Evolutionary conservation across 148 eudicot genomes (phyloP).

Genomic region (Persicaria tinctoria): DNA sequence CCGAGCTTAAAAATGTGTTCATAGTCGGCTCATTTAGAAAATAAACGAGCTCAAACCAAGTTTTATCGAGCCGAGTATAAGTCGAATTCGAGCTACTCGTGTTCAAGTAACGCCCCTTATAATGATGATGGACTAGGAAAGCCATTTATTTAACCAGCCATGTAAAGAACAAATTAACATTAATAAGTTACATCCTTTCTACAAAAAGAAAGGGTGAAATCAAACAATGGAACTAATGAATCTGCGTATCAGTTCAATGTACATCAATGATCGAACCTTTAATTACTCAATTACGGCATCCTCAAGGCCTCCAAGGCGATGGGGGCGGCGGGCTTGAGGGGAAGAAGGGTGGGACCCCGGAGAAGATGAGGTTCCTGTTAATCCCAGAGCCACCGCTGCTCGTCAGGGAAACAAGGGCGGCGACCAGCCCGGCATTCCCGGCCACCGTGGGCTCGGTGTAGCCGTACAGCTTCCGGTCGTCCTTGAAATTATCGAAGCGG

Average conservation of each 20-base stretch:
- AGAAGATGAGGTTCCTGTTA: conserved; percentile 41
- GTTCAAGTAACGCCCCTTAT: too few relatives aligned
- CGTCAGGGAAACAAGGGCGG: conserved; percentile 63
- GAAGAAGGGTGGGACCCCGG: conserved; percentile 49
- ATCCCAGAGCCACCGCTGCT: conserved; percentile 47
- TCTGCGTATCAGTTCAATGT: too few relatives aligned
- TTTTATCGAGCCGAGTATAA: too few relatives aligned
- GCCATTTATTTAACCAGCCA: background rate
- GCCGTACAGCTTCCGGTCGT: conserved; percentile 47
- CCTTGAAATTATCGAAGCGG: conserved; percentile 50
- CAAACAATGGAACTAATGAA: background rate
- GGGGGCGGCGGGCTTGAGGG: conserved; percentile 43
- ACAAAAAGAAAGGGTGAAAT: background rate
- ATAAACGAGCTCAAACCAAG: too few relatives aligned
- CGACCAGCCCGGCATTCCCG: conserved; percentile 70
- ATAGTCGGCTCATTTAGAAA: too few relatives aligned
- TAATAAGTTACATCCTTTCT: background rate
- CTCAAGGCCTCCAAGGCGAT: conserved; percentile 50
- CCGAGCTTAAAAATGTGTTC: too few relatives aligned
- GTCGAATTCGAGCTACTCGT: too few relatives aligned
- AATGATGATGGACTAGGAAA: too few relatives aligned
- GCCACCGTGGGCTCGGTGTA: conserved; percentile 71
- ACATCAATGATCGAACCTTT: background rate
- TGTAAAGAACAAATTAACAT: background rate
- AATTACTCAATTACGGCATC: background rate